Evolutionary conservation across 495 filamentous ascomycete species (phyloP).

Genomic region (Chaetomium tenue): DNA sequence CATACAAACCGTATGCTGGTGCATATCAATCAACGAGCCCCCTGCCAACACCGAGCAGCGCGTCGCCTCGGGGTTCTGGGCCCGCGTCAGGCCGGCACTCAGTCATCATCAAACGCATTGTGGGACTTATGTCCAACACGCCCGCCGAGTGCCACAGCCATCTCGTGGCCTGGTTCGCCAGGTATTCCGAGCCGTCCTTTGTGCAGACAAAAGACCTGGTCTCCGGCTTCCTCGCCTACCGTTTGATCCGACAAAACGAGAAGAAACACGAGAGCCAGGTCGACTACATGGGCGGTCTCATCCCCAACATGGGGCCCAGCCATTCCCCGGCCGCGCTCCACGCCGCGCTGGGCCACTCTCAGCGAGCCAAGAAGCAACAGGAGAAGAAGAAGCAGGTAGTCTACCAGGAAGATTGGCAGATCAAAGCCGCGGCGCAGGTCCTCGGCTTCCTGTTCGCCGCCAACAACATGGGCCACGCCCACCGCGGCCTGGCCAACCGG

Average conservation of each 20-base stretch:
- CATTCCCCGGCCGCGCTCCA: conserved; percentile 65
- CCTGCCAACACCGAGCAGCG: conserved; percentile 15
- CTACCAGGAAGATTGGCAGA: conserved; percentile 90
- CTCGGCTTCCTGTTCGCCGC: conserved; percentile 82
- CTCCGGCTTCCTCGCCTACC: conserved; percentile 77
- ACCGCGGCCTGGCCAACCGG: conserved; percentile 21
- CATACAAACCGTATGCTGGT: conserved; percentile 39
- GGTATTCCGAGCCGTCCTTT: conserved; percentile 66
- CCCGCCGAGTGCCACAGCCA: conserved; percentile 75
- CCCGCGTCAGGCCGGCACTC: conserved; percentile 60
- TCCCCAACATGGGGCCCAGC: conserved; percentile 66
- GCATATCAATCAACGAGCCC: conserved; percentile 22
- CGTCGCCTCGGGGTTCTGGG: conserved; percentile 24
- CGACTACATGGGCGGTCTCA: conserved; percentile 61
- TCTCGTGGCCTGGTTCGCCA: conserved; percentile 81
- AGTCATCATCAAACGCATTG: conserved; percentile 81
- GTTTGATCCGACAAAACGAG: conserved; percentile 70
- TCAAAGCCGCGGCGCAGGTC: conserved; percentile 75
- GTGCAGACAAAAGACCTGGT: conserved; percentile 71
- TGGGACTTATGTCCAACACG: conserved; percentile 76
- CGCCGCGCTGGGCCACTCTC: conserved; percentile 64
- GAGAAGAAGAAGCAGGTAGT: conserved; percentile 56
- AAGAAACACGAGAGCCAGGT: conserved; percentile 58
- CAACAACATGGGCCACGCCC: conserved; percentile 59
- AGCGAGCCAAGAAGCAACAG: conserved; percentile 45